Evolutionary conservation across 2,329 filamentous ascomycete species (phyloP), one percentile per base, ranked within the genome.

Genomic region (Paraphaeosphaeria sporulosa): DNA sequence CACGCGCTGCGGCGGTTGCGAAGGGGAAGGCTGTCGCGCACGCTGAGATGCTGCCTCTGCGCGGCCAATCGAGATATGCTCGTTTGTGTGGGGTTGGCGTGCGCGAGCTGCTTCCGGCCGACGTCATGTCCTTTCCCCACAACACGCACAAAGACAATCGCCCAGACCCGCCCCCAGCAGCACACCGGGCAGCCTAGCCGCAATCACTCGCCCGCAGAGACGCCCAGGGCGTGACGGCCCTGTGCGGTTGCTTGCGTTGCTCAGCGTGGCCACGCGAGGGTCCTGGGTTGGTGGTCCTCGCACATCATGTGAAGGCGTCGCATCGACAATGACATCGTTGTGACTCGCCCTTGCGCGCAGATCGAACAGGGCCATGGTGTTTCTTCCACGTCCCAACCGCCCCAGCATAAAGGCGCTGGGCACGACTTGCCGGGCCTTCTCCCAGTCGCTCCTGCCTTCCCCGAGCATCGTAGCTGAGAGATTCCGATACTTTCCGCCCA

Each of bases 71-170:
- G 34, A 52, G 49, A 12, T 17, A 32, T 23, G 19, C 36, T n/a
- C 44, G 36, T 34, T 32, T 25, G 21, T 42, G 58, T 44, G 50
- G 55, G 54, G 50, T 49, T 54, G 38, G 38, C 17, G 38, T 40
- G 15, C 8, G 38, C 38, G 38, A 19, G 32, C 49, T 25, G 58
- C 38, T 48, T 53, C 47, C 53, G 58, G 57, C 36, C 57, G 30
- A 60, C 58, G 58, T 60, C 58, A 60, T 57, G 27, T 17, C 13
- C 36, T 23, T 60, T 48, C 59, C 53, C 59, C 59, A 56, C 59
- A 56, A 55, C 10, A 12, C 30, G 10, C 30, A 32, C 30, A 8
- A 9, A 12, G 30, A 8, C 30, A 8, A 32, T 12, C 54, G 49
- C 32, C 32, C 25, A 51, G 21, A 32, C n/a, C 19, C 51, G 38